These are phyloP conservation scores for Candida andamanensis DNA, from an alignment of 805 yeast genomes.

Conservation along the genomic window DNA sequence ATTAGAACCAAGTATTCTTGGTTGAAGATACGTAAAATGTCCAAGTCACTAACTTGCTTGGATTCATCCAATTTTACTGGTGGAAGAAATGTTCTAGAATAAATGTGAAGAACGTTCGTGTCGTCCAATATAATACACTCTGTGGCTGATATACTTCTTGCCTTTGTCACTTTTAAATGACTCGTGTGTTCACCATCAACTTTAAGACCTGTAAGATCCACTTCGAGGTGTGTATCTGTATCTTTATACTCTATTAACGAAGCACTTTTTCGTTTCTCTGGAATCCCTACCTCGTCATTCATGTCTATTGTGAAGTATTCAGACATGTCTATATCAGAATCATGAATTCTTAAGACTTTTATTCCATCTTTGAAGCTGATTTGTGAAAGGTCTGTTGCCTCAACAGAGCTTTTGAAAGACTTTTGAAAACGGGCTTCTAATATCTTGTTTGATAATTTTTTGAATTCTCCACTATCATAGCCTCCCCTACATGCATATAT, in stretches of 20 bases:
- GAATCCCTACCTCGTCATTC: no score
- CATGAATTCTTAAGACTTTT: conserved; percentile 1
- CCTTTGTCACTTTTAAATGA: conserved; percentile 1
- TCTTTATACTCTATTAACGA: no score
- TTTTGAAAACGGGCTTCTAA: no score
- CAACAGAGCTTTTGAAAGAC: no score
- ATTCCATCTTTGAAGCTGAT: no score
- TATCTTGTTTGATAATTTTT: conserved; percentile 9
- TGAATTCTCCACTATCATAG: conserved; percentile 28
- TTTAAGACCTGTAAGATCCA: not conserved
- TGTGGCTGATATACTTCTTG: conserved; percentile 1
- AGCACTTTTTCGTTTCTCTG: no score
- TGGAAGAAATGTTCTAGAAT: conserved; percentile 3
- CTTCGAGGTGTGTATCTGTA: no score
- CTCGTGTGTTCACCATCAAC: conserved; percentile 2
- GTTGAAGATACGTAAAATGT: conserved; percentile 6
- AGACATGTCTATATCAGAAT: not conserved
- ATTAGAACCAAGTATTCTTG: conserved; percentile 8
- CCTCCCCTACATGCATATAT: conserved; percentile 31
- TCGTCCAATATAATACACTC: conserved; percentile 6
- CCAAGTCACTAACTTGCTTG: conserved; percentile 10
- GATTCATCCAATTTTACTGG: conserved; percentile 1
- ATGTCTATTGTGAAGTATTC: conserved; percentile 2
- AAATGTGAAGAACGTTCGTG: conserved; percentile 4
- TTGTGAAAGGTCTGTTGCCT: no score